These are phyloP conservation scores for Yamadazyma triangularis DNA, from an alignment of 1,139 yeast genomes.

Conservation along the genomic window DNA sequence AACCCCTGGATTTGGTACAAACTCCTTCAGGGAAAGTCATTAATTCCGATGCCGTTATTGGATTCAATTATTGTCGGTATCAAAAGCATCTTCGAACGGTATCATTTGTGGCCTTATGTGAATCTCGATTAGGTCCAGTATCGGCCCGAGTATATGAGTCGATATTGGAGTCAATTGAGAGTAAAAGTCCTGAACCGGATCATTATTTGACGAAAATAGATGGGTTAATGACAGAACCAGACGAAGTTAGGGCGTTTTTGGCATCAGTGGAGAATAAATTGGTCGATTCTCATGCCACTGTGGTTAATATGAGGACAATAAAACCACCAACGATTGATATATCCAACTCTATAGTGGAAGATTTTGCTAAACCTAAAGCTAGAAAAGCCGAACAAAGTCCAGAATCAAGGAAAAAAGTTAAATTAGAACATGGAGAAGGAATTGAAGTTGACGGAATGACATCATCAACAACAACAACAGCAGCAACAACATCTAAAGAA, in stretches of 20 bases:
- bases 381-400: constrained; percentile 23
- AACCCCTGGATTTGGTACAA: constrained; percentile 26
- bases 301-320: constrained; percentile 53
- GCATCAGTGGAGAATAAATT: constrained; percentile 29
- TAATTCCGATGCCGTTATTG: constrained; percentile 48
- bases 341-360: constrained; percentile 43
- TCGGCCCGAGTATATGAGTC: constrained; percentile 62
- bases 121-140: constrained; percentile 65
- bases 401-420: constrained; percentile 37
- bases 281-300: constrained; percentile 38
- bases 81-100: constrained; percentile 61
- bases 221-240: constrained; percentile 40
- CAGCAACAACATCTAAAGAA: constrained; percentile 16
- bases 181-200: constrained; percentile 39
- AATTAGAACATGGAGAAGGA: constrained; percentile 36
- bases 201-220: constrained; percentile 29
- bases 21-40: constrained; percentile 38
- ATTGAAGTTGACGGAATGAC: constrained; percentile 15
- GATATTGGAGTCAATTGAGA: constrained; percentile 58
- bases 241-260: constrained; percentile 25
- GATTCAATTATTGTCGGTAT: constrained; percentile 64
- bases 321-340: constrained; percentile 43
- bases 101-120: constrained; percentile 60
- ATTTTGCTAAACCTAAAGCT: constrained; percentile 28
- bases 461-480: constrained; percentile 8